phyloP scores from a whole-genome alignment of 1,284 basidiomycete genomes.

The Cutaneotrichosporon sp. region DNA sequence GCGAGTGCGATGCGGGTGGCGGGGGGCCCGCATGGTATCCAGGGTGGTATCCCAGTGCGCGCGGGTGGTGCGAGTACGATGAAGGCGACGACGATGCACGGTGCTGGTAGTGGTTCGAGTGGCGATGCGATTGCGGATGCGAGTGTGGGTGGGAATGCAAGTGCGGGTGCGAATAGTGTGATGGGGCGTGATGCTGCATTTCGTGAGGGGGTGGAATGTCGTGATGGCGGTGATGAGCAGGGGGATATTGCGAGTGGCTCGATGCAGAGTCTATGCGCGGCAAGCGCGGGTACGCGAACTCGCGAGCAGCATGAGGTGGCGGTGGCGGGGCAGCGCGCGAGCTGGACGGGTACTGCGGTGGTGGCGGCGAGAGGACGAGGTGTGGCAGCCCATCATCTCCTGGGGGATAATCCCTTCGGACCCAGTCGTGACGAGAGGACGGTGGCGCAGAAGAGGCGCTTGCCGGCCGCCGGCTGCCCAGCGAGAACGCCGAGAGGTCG shows the following conservation, averaged over 20 bases:
- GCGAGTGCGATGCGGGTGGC: background rate
- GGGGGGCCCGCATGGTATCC: background rate
- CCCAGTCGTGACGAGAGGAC: constrained; percentile 15
- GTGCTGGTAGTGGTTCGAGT: constrained; percentile 1
- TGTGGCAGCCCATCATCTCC: constrained; percentile 28
- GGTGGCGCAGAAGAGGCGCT: constrained; percentile 12
- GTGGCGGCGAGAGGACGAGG: constrained; percentile 3
- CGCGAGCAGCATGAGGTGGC: background rate
- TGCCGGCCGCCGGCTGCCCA: constrained; percentile 20
- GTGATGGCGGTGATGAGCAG: background rate
- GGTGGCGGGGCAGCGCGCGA: background rate
- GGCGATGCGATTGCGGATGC: constrained; percentile 8
- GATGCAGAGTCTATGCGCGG: constrained; percentile 19
- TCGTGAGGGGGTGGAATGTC: constrained; percentile 7
- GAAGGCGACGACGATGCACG: background rate
- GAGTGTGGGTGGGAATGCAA: background rate
- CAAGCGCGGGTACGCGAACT: constrained; percentile 15
- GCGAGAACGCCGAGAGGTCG: constrained; percentile 43
- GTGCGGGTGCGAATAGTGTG: background rate
- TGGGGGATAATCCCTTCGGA: constrained; percentile 10
- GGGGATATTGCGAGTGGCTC: constrained; percentile 7
- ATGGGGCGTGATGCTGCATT: constrained; percentile 4
- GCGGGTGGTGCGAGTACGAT: constrained; percentile 1
- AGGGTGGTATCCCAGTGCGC: background rate
- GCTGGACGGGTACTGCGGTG: background rate